Evolutionary conservation across 352 stramenopile genomes (phyloP).

Genomic region (Phytopythium ostracodes): DNA sequence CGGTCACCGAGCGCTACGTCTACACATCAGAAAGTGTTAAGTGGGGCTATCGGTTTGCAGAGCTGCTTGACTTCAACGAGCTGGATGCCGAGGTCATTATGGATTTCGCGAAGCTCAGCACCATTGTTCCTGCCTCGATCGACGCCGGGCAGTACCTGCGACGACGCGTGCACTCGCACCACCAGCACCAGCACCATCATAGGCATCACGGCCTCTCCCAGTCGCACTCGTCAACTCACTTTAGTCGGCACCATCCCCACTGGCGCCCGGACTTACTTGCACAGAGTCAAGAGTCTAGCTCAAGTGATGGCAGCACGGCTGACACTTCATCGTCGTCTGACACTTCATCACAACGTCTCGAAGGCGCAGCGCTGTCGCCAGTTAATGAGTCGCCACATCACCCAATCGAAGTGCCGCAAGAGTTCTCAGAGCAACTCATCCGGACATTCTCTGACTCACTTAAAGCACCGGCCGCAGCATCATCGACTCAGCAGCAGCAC

Average conservation of each 20-base stretch:
- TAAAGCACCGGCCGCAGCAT: not conserved
- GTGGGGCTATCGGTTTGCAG: conserved; percentile 70
- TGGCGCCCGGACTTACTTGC: not conserved
- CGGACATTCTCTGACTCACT: conserved; percentile 19
- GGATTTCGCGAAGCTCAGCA: conserved; percentile 76
- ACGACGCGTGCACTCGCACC: conserved; percentile 10
- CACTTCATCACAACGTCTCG: not conserved
- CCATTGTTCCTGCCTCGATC: conserved; percentile 50
- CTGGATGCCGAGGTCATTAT: conserved; percentile 62
- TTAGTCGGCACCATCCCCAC: not conserved
- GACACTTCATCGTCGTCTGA: not conserved
- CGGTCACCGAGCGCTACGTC: conserved; percentile 71
- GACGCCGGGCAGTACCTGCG: conserved; percentile 42
- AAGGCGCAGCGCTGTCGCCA: not conserved
- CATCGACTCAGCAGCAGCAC: conserved; percentile 4
- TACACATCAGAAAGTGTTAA: conserved; percentile 65
- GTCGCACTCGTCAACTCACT: not conserved
- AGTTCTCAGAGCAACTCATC: conserved; percentile 22
- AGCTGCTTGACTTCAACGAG: conserved; percentile 73
- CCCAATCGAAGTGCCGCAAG: conserved; percentile 22
- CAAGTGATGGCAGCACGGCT: not conserved
- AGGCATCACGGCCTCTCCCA: not conserved
- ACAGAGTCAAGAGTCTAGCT: too few relatives aligned
- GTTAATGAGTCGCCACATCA: conserved; percentile 3
- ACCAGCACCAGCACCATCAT: conserved; percentile 16